A percentile compares a stretch with the other conserved stretches of the same genome.
Conservation (phyloP, 2,329 filamentous ascomycete genomes). For the Sporothrix sp. region DNA sequence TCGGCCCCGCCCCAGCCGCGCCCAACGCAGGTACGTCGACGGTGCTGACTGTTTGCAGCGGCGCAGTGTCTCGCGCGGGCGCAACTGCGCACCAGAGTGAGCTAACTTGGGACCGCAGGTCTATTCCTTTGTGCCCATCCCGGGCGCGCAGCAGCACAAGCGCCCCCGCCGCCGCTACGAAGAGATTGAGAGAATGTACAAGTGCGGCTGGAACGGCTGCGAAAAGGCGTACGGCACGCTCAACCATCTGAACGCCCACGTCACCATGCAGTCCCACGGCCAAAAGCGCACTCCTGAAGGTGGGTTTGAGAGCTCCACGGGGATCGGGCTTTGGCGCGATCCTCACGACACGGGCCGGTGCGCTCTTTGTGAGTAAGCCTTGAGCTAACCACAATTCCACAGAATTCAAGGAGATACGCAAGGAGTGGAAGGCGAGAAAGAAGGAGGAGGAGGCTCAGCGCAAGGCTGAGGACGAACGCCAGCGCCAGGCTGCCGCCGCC, state of each 20-base stretch:
- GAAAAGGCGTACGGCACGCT: slow-evolving; percentile 97
- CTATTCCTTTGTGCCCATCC: slow-evolving; percentile 96
- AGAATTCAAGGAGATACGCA: slow-evolving; percentile 92
- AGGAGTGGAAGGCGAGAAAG: slow-evolving; percentile 98
- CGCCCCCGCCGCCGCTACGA: slow-evolving; percentile 87
- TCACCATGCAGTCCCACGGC: slow-evolving; percentile 97
- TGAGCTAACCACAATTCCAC: slow-evolving; percentile 13
- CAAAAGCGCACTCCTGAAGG: slow-evolving; percentile 93
- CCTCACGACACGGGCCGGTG: no score
- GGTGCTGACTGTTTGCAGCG: no score
- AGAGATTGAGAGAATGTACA: slow-evolving; percentile 99
- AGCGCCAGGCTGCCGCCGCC: slow-evolving; percentile 40
- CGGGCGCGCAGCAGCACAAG: slow-evolving; percentile 94
- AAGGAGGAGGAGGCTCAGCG: slow-evolving; percentile 92
- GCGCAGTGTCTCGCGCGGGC: no score
- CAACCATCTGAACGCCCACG: slow-evolving; percentile 95
- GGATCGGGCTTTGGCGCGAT: no score
- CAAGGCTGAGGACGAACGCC: slow-evolving; percentile 84
- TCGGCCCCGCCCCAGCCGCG: slow-evolving; percentile 45
- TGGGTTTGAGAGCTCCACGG: slow-evolving; percentile 37
- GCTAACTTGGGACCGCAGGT: no score
- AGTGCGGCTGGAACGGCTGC: slow-evolving; percentile 96
- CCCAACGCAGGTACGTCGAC: slow-evolving; percentile 48
- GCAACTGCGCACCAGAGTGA: background rate
- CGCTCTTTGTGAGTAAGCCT: no score